Conservation (phyloP, 495 filamentous ascomycete species). For the Penicillium cinerascens region DNA sequence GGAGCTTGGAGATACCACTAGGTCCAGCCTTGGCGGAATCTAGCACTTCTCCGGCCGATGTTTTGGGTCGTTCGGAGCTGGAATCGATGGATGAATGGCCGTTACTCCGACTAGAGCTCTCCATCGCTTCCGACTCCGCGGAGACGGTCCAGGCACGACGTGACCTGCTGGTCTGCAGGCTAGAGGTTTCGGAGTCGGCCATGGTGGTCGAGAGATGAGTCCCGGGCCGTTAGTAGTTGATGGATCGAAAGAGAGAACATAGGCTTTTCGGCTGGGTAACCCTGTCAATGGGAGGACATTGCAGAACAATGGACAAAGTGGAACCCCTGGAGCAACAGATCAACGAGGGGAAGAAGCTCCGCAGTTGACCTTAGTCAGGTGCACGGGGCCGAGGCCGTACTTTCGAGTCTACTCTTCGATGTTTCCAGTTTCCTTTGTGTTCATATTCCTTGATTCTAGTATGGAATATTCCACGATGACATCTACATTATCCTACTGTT, state of each 20-base stretch:
- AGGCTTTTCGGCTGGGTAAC: neutral
- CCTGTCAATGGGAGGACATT: neutral
- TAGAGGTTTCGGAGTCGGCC: conserved; percentile 32
- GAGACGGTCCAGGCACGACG: conserved; percentile 33
- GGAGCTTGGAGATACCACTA: conserved; percentile 52
- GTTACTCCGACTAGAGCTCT: conserved; percentile 37
- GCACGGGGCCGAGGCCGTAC: neutral
- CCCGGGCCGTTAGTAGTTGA: neutral
- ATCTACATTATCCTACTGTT: neutral
- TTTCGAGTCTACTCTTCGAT: neutral
- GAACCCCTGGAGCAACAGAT: conserved; percentile 1
- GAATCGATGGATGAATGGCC: conserved; percentile 45
- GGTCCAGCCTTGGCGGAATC: conserved; percentile 36
- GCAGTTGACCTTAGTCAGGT: conserved; percentile 8
- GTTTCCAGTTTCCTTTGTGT: neutral
- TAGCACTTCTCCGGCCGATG: conserved; percentile 36
- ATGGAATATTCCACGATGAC: no score
- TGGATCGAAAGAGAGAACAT: conserved; percentile 2
- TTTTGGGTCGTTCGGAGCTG: conserved; percentile 39
- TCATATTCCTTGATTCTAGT: no score
- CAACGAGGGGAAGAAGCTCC: conserved; percentile 1
- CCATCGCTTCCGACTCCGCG: conserved; percentile 33
- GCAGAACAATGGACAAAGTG: neutral
- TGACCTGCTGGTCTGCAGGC: conserved; percentile 23
- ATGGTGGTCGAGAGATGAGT: conserved; percentile 16